Percentiles rank a stretch among this genome's conserved stretches.
Evolutionary conservation across 225 moss, liverwort and hornwort genomes (phyloP).

Genomic region (Marchantia polymorpha): DNA sequence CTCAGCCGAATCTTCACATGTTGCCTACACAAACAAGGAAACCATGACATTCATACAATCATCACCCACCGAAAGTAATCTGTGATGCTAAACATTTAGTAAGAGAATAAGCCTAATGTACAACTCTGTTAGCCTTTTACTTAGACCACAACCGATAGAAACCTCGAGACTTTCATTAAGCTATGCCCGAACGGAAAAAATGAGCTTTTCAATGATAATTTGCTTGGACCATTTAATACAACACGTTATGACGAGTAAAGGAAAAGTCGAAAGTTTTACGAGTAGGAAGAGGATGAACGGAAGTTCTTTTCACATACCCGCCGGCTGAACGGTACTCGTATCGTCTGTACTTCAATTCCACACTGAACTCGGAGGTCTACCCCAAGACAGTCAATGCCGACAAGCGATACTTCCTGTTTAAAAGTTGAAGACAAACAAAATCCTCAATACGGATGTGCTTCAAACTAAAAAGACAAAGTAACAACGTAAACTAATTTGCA

Average conservation of each 20-base stretch:
- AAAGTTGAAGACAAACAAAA: not conserved
- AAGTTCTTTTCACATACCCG: conserved; percentile 28
- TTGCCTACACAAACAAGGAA: conserved; percentile 32
- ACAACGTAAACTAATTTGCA: no score
- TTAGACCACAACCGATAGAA: no score
- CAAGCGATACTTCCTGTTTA: conserved; percentile 37
- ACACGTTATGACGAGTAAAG: not conserved
- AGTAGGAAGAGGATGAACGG: not conserved
- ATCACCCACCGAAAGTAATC: not conserved
- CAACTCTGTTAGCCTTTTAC: no score
- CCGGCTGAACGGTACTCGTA: conserved; percentile 41
- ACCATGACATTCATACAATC: not conserved
- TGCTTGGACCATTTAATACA: not conserved
- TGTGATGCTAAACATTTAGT: no score
- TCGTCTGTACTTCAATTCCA: conserved; percentile 45
- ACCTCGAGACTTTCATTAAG: no score
- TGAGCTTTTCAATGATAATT: not conserved
- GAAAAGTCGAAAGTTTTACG: not conserved
- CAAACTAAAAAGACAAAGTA: not conserved
- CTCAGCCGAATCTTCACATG: conserved; percentile 43
- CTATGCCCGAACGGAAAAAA: no score
- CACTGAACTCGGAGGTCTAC: conserved; percentile 39
- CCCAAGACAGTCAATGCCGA: conserved; percentile 48
- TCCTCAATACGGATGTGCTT: not conserved
- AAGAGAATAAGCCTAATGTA: no score